Evolutionary conservation across 2,329 filamentous ascomycete genomes (phyloP).

Genomic region (Pseudogymnoascus sp.): DNA sequence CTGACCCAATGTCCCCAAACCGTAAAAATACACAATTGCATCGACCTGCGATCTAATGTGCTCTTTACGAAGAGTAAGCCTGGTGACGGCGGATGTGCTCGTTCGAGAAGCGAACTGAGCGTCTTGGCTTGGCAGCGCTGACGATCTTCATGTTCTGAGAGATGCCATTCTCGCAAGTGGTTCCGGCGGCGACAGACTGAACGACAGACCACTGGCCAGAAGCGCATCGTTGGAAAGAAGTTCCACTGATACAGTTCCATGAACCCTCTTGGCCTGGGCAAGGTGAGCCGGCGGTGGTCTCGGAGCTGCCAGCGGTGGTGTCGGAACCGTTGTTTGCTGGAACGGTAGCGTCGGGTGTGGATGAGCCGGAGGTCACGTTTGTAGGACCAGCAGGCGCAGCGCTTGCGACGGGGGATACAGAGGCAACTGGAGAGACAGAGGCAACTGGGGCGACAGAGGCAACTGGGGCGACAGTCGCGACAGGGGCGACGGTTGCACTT

Average conservation of each 20-base stretch:
- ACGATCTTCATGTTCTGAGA: slow-evolving; percentile 34
- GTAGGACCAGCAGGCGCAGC: slow-evolving; percentile 11
- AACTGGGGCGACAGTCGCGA: slow-evolving; percentile 17
- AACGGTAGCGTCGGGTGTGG: slow-evolving; percentile 18
- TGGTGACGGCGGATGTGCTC: slow-evolving; percentile 22
- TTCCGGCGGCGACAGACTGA: slow-evolving; percentile 39
- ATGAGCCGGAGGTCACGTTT: slow-evolving; percentile 20
- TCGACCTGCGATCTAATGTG: slow-evolving; percentile 3
- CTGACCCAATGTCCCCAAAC: neutral
- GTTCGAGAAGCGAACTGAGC: slow-evolving; percentile 21
- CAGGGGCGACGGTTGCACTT: slow-evolving; percentile 6
- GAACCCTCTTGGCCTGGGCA: slow-evolving; percentile 43
- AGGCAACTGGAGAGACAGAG: slow-evolving; percentile 10
- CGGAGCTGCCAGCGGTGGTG: slow-evolving; percentile 18
- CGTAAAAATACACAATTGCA: slow-evolving; percentile 1
- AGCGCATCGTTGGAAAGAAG: slow-evolving; percentile 48
- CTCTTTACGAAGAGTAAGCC: neutral
- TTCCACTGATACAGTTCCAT: slow-evolving; percentile 48
- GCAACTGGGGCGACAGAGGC: slow-evolving; percentile 10
- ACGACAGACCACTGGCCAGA: slow-evolving; percentile 43
- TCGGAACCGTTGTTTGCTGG: slow-evolving; percentile 21
- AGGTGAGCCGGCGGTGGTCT: slow-evolving; percentile 34
- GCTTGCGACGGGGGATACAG: slow-evolving; percentile 10
- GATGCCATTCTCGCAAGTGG: slow-evolving; percentile 38
- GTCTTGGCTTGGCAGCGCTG: slow-evolving; percentile 20